Evolutionary conservation across 495 filamentous ascomycete genomes (phyloP), one percentile per base, ranked within the genome.

Genomic region (Penicillium taxi): DNA sequence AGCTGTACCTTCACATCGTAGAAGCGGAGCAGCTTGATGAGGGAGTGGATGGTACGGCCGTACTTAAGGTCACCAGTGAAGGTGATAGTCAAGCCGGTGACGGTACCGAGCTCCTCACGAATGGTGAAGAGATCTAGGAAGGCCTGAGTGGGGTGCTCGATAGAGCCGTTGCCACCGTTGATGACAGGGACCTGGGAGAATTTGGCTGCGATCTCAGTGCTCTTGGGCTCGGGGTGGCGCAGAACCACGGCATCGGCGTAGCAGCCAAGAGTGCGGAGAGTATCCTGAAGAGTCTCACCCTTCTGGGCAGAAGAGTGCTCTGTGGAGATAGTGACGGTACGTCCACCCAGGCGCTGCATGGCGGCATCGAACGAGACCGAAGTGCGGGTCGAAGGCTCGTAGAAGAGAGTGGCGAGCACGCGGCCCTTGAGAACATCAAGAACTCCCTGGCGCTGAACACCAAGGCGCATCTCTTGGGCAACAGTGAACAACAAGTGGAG

Each of bases 101-200:
- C 90, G 4, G 86, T 94, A 37, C 91, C 91, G 13, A 96, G 73
- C 64, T 98, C 91, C 63, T 98, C 88, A 37, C 93, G 81, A 59
- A 98, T 96, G 24, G 91, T 98, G 72, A 94, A 96, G 45, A 98
- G 77, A 53, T 98, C 91, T n/a, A 96, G 73, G 78, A 98, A 88
- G 4, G 91, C 91, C 63, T 98, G 91, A 0, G 93, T 96, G 3
- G 91, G 91, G 61, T 98, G 91, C 66, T 98, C 91, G 46, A 84
- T 74, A 59, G 81, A 83, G 39, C 91, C 91, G 56, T 96, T 98
- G 31, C 91, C 91, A 47, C 86, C 91, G 55, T 98, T 98, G 68
- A 98, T 88, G 54, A 98, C 77, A 2, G 91, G 91, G 1, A 94
- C 85, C 17, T 78, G 77, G 25, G 84, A 86, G 66, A 78, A 94